Base-by-base conservation (phyloP, 345 rosid species). In the Chamaenerion angustifolium region DNA sequence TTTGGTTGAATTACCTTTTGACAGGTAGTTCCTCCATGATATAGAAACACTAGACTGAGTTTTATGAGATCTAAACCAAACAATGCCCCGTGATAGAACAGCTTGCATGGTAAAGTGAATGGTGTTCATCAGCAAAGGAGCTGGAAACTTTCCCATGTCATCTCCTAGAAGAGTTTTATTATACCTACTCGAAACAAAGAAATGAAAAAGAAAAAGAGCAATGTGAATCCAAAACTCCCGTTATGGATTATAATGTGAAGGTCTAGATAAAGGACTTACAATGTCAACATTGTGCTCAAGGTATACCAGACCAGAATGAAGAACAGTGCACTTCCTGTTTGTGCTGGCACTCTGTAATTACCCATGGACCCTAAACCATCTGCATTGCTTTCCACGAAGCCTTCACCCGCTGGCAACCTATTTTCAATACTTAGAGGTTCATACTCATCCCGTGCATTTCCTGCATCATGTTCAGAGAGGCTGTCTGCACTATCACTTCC, bases 231-330 rank as follows among this genome's bases (percentile, higher is more conserved):
- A n/a, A n/a, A n/a, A n/a, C n/a, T 49, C 7, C 19, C 31, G 43
- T 31, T 7, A 31, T 3, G 37, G 37, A 31, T 49, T 11, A 44
- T 8, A 17, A 16, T 25, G 35, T 43, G 12, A 49, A 27, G 18
- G 16, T 9, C 18, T 46, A 17, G 14, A 59, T 48, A 46, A 23
- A 70, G 45, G 57, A 79, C 99, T 88, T 75, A 93, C 99, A 93
- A 58, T 37, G 99, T 88, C 82, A 93, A 79, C 76, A 93, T 79
- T 44, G 99, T 93, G 82, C 99, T 93, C 76, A 84, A 93, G 43
- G 90, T 82, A 75, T 88, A 93, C 99, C 99, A 93, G 53, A 88
- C 83, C 70, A 93, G 94, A 58, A 93, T 85, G 60, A 93, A 76
- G 76, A 88, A 87, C 58, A 93, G 61, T 49, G 96, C n/a, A n/a